phyloP scores from a whole-genome alignment of 208 protist genomes.

The Crithidia acanthocephali region DNA sequence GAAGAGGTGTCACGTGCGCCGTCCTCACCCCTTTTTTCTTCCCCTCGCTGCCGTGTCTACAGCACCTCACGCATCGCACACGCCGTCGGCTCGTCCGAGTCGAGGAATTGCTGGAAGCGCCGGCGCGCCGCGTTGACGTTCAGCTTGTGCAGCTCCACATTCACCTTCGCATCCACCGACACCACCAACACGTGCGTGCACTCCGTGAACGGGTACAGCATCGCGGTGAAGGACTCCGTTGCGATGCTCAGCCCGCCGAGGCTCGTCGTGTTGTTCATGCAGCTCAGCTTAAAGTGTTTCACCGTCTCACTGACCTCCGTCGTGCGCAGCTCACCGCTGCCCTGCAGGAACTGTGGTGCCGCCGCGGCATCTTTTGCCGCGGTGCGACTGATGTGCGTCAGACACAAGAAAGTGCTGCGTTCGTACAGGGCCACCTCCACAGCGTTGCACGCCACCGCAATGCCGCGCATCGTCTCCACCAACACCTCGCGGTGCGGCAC shows the following conservation, averaged over 20 bases:
- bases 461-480: conserved; percentile 90
- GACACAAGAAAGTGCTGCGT: conserved; percentile 97
- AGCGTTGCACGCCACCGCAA: conserved; percentile 95
- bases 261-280: conserved; percentile 90
- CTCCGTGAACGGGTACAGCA: conserved; percentile 87
- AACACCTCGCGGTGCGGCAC: conserved; percentile 96
- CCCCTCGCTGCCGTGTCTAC: conserved; percentile 35
- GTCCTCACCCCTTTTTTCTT: too few relatives aligned
- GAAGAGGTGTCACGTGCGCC: too few relatives aligned
- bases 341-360: conserved; percentile 21
- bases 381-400: conserved; percentile 91
- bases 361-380: conserved; percentile 19
- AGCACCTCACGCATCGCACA: conserved; percentile 84
- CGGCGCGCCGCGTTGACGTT: conserved; percentile 72
- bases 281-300: conserved; percentile 93
- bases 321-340: conserved; percentile 63
- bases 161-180: conserved; percentile 69
- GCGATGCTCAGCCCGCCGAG: conserved; percentile 79
- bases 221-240: conserved; percentile 75
- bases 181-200: conserved; percentile 88
- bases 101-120: conserved; percentile 73
- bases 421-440: conserved; percentile 99
- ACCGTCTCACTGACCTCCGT: conserved; percentile 91
- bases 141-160: conserved; percentile 78
- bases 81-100: conserved; percentile 68